phyloP scores from a whole-genome alignment of 129 eudicot genomes.

The Centella asiatica region DNA sequence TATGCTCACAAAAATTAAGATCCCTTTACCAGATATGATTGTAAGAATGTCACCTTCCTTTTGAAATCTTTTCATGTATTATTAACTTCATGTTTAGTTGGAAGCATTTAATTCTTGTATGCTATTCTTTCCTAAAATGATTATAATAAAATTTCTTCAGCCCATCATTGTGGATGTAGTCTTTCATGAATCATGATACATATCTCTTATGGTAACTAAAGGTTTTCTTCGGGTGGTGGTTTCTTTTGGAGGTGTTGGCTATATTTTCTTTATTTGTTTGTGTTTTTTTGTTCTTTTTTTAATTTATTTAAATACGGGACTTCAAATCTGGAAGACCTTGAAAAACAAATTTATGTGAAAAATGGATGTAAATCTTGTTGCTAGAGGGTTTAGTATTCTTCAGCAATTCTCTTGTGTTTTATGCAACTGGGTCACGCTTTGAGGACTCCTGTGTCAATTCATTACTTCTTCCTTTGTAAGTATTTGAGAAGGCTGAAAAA shows the following conservation, averaged over 20 bases:
- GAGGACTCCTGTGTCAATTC: no score
- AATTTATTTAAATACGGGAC: no score
- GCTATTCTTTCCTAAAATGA: not conserved
- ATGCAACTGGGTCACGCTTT: no score
- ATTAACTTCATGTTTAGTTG: not conserved
- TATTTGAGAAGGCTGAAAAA: no score
- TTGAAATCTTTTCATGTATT: not conserved
- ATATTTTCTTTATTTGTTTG: not conserved
- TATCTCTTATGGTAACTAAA: not conserved
- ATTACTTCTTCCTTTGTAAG: no score
- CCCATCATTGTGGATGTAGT: not conserved
- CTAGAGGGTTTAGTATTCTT: no score
- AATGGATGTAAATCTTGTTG: no score
- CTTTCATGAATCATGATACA: not conserved
- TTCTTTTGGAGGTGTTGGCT: not conserved
- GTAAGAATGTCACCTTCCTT: slow-evolving; percentile 42
- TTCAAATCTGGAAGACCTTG: no score
- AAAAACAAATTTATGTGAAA: no score
- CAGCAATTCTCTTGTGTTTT: no score
- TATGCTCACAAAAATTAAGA: slow-evolving; percentile 92
- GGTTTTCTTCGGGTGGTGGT: no score
- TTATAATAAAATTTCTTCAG: not conserved
- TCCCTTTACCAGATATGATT: slow-evolving; percentile 89
- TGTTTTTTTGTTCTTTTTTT: no score
- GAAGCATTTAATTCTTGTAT: not conserved